Evolutionary conservation across 257 asterid genomes (phyloP).

Genomic region (Cinchona pubescens): DNA sequence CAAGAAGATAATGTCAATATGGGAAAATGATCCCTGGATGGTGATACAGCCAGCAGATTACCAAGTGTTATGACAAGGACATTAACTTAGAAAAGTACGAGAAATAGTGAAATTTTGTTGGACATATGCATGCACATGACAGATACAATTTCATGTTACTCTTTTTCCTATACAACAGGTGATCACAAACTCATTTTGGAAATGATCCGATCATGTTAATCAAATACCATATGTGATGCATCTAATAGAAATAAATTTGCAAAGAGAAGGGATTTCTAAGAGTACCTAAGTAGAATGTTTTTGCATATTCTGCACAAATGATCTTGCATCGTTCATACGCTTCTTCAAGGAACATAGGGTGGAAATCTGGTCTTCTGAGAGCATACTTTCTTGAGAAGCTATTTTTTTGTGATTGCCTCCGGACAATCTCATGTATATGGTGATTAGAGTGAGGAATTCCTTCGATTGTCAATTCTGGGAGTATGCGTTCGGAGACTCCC

Average conservation of each 20-base stretch:
- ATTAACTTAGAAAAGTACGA: neutral
- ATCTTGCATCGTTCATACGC: constrained; percentile 63
- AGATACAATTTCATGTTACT: neutral
- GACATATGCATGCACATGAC: neutral
- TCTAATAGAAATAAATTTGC: too few species aligned
- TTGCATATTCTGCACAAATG: constrained; percentile 82
- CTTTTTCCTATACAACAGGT: neutral
- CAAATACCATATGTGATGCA: neutral
- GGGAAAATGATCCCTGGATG: neutral
- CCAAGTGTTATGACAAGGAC: neutral
- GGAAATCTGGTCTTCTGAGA: constrained; percentile 31
- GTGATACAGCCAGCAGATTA: neutral
- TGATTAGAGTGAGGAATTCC: constrained; percentile 42
- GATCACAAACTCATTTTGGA: neutral
- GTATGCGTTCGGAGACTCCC: constrained; percentile 13
- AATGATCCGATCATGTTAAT: neutral
- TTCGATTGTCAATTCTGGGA: constrained; percentile 39
- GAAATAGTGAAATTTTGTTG: neutral
- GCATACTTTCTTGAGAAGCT: constrained; percentile 10
- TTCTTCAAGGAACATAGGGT: constrained; percentile 63
- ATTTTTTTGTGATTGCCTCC: constrained; percentile 41
- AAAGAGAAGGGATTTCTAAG: neutral
- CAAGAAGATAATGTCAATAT: neutral
- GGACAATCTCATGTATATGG: constrained; percentile 48
- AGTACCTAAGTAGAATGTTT: constrained; percentile 71